A percentile compares a stretch with the other conserved stretches of the same genome.
Evolutionary conservation across 2,329 filamentous ascomycete species (phyloP).

Genomic region (Cryphonectria radicalis): DNA sequence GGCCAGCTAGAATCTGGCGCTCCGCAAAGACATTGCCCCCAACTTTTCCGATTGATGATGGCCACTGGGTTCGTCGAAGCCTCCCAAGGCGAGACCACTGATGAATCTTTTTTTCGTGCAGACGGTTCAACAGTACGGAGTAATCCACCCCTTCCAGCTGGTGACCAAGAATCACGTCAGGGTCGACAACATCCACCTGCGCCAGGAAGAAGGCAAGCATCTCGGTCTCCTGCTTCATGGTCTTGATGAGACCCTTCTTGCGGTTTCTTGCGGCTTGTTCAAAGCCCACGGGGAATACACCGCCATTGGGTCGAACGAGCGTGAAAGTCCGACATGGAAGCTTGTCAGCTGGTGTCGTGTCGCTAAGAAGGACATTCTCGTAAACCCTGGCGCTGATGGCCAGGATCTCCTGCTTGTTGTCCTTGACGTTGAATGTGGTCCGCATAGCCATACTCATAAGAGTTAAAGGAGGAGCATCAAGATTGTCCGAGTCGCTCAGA

Average conservation of each 20-base stretch:
- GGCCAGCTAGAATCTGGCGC: conserved; percentile 84
- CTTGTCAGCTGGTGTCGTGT: conserved; percentile 87
- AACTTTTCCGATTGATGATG: conserved; percentile 80
- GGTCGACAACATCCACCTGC: conserved; percentile 84
- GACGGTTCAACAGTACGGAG: conserved; percentile 82
- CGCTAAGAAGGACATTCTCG: conserved; percentile 82
- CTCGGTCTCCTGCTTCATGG: conserved; percentile 83
- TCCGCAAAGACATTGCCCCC: conserved; percentile 93
- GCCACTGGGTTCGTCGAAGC: conserved; percentile 83
- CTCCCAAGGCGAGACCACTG: conserved; percentile 94
- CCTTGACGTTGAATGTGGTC: conserved; percentile 85
- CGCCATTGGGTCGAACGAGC: conserved; percentile 78
- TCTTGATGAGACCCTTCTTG: conserved; percentile 75
- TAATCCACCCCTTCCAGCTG: conserved; percentile 98
- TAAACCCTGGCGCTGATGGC: conserved; percentile 91
- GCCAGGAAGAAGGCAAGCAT: conserved; percentile 88
- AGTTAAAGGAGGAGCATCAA: conserved; percentile 85
- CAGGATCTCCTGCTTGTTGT: conserved; percentile 96
- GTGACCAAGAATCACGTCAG: conserved; percentile 92
- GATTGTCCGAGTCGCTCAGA: conserved; percentile 75
- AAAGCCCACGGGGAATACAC: conserved; percentile 83
- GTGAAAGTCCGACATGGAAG: conserved; percentile 91
- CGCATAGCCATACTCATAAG: conserved; percentile 94
- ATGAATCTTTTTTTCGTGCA: conserved; percentile 88
- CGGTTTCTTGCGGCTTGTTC: conserved; percentile 74